A percentile compares a stretch with the other conserved stretches of the same genome.
These are phyloP conservation scores for Coelastrella sp. DNA, from an alignment of 139 green algal species.

Conservation along the genomic window DNA sequence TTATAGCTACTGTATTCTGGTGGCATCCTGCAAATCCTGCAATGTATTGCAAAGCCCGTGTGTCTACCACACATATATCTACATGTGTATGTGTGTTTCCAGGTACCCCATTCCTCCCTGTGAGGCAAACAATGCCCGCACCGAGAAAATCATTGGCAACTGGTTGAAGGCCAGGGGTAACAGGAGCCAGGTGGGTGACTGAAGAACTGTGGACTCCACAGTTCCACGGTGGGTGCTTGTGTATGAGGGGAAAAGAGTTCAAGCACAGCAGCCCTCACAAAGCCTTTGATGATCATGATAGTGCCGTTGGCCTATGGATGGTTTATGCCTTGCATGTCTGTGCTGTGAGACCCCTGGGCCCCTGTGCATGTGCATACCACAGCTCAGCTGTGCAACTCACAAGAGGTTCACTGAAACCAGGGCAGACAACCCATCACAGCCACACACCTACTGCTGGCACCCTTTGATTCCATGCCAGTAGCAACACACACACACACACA, in stretches of 20 bases:
- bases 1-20: not conserved
- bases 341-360: not conserved
- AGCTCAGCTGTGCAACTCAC: not conserved
- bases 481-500: too few species aligned
- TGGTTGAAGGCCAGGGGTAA: conserved; percentile 75
- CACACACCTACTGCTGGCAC: not conserved
- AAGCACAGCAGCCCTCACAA: too few species aligned
- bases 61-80: not conserved
- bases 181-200: conserved; percentile 56
- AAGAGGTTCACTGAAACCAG: not conserved
- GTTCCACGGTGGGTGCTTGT: too few species aligned
- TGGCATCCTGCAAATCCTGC: not conserved
- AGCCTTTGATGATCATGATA: too few species aligned
- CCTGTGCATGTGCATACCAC: not conserved
- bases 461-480: not conserved
- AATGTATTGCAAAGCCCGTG: not conserved
- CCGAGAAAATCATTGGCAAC: conserved; percentile 82
- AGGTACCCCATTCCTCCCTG: conserved; percentile 63
- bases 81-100: not conserved
- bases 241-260: too few species aligned
- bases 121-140: conserved; percentile 60
- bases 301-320: too few species aligned
- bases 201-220: too few species aligned
- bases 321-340: too few species aligned
- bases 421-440: too few species aligned